These are phyloP conservation scores for Kodamaea neixiangensis DNA, from an alignment of 805 yeast genomes.

Conservation along the genomic window DNA sequence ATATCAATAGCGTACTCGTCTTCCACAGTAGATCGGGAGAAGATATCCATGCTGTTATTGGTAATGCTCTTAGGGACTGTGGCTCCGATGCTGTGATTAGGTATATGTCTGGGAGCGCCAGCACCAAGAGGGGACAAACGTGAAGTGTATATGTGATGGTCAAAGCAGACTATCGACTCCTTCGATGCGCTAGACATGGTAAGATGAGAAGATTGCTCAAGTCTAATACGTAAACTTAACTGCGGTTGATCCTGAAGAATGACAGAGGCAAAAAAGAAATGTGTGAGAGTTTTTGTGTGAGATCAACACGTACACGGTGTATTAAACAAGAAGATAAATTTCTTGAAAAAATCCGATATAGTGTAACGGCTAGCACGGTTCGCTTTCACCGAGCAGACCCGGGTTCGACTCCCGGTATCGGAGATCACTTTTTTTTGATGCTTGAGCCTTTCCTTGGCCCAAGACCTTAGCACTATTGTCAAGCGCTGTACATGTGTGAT, in stretches of 20 bases:
- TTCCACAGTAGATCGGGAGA: neutral
- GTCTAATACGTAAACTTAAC: neutral
- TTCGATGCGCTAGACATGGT: neutral
- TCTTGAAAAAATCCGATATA: constrained; percentile 54
- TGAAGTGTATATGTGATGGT: neutral
- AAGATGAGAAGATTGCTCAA: neutral
- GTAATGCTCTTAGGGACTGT: neutral
- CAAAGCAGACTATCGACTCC: constrained; percentile 1
- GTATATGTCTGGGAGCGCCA: neutral
- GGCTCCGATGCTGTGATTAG: neutral
- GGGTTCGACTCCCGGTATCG: constrained; percentile 90
- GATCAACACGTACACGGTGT: neutral
- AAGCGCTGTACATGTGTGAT: too few relatives aligned
- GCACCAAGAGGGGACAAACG: neutral
- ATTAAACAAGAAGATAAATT: neutral
- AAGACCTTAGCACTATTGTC: too few relatives aligned
- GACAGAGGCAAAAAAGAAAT: neutral
- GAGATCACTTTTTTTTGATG: constrained; percentile 37
- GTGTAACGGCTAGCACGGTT: constrained; percentile 84
- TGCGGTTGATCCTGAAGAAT: neutral
- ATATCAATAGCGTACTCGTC: constrained; percentile 5
- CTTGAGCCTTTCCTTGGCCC: too few relatives aligned
- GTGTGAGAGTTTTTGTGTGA: neutral
- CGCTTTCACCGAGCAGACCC: constrained; percentile 84
- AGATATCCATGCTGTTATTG: neutral